Evolutionary conservation across 208 protist species (phyloP).

Genomic region (Trypanosoma vivax): DNA sequence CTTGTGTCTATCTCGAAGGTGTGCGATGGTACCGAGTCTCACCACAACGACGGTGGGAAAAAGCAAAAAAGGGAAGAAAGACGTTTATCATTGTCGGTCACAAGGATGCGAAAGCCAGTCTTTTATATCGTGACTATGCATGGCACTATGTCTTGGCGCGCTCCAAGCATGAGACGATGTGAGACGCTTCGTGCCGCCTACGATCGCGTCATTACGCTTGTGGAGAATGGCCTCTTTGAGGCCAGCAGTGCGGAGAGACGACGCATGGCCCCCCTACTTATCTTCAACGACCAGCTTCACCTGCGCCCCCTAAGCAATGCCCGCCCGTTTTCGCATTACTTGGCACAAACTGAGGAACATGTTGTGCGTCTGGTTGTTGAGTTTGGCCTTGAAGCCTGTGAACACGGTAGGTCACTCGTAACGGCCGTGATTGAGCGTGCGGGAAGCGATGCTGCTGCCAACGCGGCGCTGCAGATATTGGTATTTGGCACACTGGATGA

Average conservation of each 20-base stretch:
- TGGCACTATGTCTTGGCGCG: slow-evolving; percentile 70
- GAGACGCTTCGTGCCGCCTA: slow-evolving; percentile 47
- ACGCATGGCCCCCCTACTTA: slow-evolving; percentile 50
- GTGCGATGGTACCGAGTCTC: background rate
- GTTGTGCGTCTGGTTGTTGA: slow-evolving; percentile 59
- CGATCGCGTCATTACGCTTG: slow-evolving; percentile 55
- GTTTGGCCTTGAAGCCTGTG: slow-evolving; percentile 72
- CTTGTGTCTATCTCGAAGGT: slow-evolving; percentile 48
- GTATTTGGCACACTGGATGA: slow-evolving; percentile 28
- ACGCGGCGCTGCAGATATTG: slow-evolving; percentile 53
- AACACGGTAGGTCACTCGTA: slow-evolving; percentile 51
- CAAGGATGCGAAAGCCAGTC: slow-evolving; percentile 13
- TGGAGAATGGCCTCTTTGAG: slow-evolving; percentile 39
- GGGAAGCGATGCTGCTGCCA: slow-evolving; percentile 52
- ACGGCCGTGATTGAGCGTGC: slow-evolving; percentile 57
- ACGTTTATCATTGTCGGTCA: slow-evolving; percentile 1
- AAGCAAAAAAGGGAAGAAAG: background rate
- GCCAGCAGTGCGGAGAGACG: slow-evolving; percentile 59
- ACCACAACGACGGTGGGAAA: background rate
- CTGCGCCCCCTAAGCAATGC: slow-evolving; percentile 23
- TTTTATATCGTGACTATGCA: slow-evolving; percentile 69
- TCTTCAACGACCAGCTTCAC: slow-evolving; percentile 63
- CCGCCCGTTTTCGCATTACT: slow-evolving; percentile 8
- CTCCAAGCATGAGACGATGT: slow-evolving; percentile 56
- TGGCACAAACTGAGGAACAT: slow-evolving; percentile 22